Evolutionary conservation across 202 grass and related monocot species (phyloP).

Genomic region (Sporobolus alterniflorus): DNA sequence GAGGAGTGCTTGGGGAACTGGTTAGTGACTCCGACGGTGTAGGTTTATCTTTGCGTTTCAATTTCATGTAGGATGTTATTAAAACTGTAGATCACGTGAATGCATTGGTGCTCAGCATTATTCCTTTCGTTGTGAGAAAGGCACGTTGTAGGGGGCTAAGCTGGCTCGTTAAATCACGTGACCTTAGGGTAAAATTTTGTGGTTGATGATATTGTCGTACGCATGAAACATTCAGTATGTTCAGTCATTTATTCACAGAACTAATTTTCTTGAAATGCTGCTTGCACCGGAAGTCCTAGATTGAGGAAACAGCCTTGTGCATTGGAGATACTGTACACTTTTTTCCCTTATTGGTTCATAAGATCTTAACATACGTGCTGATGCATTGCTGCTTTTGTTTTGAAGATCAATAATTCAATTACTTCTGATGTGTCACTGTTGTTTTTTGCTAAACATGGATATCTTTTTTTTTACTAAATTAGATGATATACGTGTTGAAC

Average conservation of each 20-base stretch:
- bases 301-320: background rate
- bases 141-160: background rate
- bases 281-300: background rate
- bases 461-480: background rate
- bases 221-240: background rate
- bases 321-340: constrained; percentile 10
- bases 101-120: background rate
- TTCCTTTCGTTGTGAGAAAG: background rate
- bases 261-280: constrained; percentile 1
- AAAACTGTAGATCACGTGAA: constrained; percentile 6
- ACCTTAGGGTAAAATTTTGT: background rate
- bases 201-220: background rate
- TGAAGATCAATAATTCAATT: background rate
- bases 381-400: background rate
- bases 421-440: background rate
- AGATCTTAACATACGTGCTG: background rate
- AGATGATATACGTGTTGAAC: background rate
- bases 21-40: background rate
- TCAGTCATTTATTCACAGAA: background rate
- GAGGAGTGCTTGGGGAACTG: background rate
- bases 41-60: background rate
- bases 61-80: background rate
- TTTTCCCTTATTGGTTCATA: background rate
- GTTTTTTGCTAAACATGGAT: background rate
- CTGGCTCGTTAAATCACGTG: background rate